Evolutionary conservation across 345 rosid species (phyloP).

Genomic region (Gossypium herbaceum): DNA sequence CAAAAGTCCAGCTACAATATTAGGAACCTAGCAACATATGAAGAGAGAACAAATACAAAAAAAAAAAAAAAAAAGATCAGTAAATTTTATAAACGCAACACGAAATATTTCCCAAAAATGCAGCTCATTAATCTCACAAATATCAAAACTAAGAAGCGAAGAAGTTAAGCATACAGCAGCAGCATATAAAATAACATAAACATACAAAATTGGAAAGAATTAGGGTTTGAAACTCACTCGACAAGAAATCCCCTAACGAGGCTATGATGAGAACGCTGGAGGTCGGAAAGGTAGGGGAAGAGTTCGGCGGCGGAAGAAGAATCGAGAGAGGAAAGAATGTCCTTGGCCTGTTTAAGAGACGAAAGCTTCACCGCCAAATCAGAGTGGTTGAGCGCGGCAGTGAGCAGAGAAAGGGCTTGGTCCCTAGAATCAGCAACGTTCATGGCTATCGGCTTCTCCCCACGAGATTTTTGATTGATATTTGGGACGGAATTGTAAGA

Average conservation of each 20-base stretch:
- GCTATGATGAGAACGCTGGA: slow-evolving; percentile 65
- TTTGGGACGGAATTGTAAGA: background rate
- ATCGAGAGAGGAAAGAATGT: slow-evolving; percentile 58
- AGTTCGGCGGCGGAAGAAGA: slow-evolving; percentile 69
- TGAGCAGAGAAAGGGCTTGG: slow-evolving; percentile 73
- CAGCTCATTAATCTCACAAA: background rate
- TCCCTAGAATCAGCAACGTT: slow-evolving; percentile 44
- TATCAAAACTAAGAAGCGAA: background rate
- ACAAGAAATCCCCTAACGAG: slow-evolving; percentile 68
- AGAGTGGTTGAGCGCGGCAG: slow-evolving; percentile 72
- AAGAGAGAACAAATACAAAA: slow-evolving; percentile 9
- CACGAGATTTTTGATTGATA: background rate
- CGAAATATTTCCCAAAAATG: background rate
- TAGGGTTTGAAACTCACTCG: slow-evolving; percentile 65
- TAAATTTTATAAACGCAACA: slow-evolving; percentile 11
- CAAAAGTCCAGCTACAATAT: background rate
- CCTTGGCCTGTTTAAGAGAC: slow-evolving; percentile 75
- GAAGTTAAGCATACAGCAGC: background rate
- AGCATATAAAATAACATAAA: background rate
- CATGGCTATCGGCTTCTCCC: slow-evolving; percentile 15
- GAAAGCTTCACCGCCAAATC: slow-evolving; percentile 88
- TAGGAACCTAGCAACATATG: background rate
- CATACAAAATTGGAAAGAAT: background rate
- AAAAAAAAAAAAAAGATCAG: slow-evolving; percentile 16
- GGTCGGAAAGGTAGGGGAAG: slow-evolving; percentile 69